These are phyloP conservation scores for Phaeosphaeriaceae sp. DNA, from an alignment of 2,329 filamentous ascomycete genomes.

Conservation along the genomic window DNA sequence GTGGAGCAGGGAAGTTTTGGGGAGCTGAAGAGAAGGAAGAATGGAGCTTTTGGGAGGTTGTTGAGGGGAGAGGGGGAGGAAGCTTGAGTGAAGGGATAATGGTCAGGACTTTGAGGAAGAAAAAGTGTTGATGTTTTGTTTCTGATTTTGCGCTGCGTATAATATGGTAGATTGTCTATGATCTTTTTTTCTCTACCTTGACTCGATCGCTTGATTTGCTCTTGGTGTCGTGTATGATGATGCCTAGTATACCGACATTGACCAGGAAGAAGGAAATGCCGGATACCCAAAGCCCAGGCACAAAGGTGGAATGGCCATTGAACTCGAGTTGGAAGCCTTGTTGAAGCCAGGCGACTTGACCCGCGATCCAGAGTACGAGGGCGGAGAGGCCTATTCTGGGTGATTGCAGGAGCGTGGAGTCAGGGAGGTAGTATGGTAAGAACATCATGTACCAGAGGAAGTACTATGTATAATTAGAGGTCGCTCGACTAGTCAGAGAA, in stretches of 20 bases:
- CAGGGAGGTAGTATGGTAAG: constrained; percentile 86
- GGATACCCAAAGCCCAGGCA: constrained; percentile 80
- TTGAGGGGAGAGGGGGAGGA: constrained; percentile 45
- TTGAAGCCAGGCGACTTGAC: constrained; percentile 67
- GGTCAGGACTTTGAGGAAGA: too few species aligned
- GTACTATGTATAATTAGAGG: constrained; percentile 65
- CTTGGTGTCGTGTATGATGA: constrained; percentile 72
- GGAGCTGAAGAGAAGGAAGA: constrained; percentile 56
- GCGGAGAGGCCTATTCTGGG: constrained; percentile 70
- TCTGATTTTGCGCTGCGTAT: neutral
- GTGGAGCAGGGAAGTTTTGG: constrained; percentile 73
- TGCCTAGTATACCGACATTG: constrained; percentile 85
- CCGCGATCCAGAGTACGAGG: constrained; percentile 74
- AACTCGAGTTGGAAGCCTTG: constrained; percentile 60
- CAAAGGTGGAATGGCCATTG: constrained; percentile 80
- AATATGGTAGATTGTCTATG: neutral
- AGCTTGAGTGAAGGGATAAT: neutral
- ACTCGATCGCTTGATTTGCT: constrained; percentile 5
- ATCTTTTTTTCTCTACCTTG: constrained; percentile 8
- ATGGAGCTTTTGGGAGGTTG: constrained; percentile 42
- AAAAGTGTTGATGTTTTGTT: neutral
- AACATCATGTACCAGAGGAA: constrained; percentile 98
- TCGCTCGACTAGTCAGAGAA: neutral
- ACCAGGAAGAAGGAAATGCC: constrained; percentile 81
- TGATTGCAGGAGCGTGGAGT: constrained; percentile 72